These are phyloP conservation scores for Termitomyces sp. DNA, from an alignment of 1,284 basidiomycete species.

Conservation along the genomic window DNA sequence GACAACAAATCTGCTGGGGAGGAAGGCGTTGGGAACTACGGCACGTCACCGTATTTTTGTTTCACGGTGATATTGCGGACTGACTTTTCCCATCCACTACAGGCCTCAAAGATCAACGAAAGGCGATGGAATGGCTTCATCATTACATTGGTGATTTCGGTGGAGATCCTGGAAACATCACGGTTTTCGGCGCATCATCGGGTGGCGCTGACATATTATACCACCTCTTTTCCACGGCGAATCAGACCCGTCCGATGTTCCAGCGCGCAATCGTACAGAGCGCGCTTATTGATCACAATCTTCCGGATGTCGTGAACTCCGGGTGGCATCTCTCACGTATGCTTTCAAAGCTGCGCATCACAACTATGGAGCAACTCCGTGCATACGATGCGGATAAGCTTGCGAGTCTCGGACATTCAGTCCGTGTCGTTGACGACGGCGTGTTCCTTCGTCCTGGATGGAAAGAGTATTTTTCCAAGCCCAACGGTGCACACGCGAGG, in stretches of 20 bases:
- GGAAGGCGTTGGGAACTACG: slow-evolving; percentile 72
- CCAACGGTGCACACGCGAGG: slow-evolving; percentile 33
- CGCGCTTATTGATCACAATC: slow-evolving; percentile 52
- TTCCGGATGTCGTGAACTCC: slow-evolving; percentile 53
- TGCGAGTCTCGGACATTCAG: slow-evolving; percentile 39
- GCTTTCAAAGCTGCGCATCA: slow-evolving; percentile 48
- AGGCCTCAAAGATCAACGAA: slow-evolving; percentile 69
- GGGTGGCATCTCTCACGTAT: slow-evolving; percentile 63
- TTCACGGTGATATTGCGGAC: slow-evolving; percentile 1
- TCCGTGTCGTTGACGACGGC: slow-evolving; percentile 64
- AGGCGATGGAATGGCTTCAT: slow-evolving; percentile 67
- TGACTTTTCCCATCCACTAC: slow-evolving; percentile 5
- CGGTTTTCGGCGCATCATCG: slow-evolving; percentile 64
- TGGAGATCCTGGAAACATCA: slow-evolving; percentile 66
- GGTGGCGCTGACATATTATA: slow-evolving; percentile 71
- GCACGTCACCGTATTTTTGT: slow-evolving; percentile 30
- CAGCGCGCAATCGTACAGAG: slow-evolving; percentile 66
- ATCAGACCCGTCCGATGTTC: slow-evolving; percentile 56
- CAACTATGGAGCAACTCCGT: slow-evolving; percentile 57
- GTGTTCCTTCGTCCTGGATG: slow-evolving; percentile 60
- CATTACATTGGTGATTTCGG: slow-evolving; percentile 64
- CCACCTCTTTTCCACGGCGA: slow-evolving; percentile 62
- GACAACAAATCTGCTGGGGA: slow-evolving; percentile 61
- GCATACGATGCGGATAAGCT: slow-evolving; percentile 51
- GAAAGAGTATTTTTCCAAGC: slow-evolving; percentile 42